A percentile compares a stretch with the other conserved stretches of the same genome.
Conservation (phyloP, 73 alveolate genomes). For the Paramecium tetraurelia region DNA sequence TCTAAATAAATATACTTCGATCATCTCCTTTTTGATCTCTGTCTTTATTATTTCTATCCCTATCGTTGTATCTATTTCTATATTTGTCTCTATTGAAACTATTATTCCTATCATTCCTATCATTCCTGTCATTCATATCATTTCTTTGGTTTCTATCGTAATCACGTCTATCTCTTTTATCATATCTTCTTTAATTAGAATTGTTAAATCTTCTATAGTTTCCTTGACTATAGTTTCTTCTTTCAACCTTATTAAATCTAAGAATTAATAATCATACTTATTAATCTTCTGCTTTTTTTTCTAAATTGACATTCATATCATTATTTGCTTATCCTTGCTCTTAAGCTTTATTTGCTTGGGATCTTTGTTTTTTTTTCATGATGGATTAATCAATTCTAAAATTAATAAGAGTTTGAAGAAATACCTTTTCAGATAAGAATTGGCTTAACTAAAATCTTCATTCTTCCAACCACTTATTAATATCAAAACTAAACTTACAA, state of each 20-base stretch:
- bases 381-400: not conserved
- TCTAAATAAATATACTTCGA: not conserved
- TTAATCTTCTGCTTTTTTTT: not conserved
- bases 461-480: conserved; percentile 44
- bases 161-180: not conserved
- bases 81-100: not conserved
- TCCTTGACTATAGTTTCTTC: not conserved
- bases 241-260: not conserved
- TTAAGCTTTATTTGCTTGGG: not conserved
- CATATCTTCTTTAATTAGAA: not conserved
- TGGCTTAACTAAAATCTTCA: conserved; percentile 24
- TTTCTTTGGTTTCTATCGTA: not conserved
- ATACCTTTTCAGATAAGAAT: conserved; percentile 7
- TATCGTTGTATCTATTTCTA: not conserved
- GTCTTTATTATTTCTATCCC: not conserved
- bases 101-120: not conserved
- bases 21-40: not conserved
- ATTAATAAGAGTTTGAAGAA: not conserved
- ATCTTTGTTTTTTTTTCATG: not conserved
- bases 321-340: not conserved
- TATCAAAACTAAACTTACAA: not conserved
- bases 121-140: not conserved
- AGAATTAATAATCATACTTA: not conserved
- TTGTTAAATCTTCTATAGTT: not conserved
- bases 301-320: conserved; percentile 31